Evolutionary conservation across 257 asterid genomes (phyloP), one percentile per base, ranked within the genome.

Genomic region (Nicotiana obtusifolia): DNA sequence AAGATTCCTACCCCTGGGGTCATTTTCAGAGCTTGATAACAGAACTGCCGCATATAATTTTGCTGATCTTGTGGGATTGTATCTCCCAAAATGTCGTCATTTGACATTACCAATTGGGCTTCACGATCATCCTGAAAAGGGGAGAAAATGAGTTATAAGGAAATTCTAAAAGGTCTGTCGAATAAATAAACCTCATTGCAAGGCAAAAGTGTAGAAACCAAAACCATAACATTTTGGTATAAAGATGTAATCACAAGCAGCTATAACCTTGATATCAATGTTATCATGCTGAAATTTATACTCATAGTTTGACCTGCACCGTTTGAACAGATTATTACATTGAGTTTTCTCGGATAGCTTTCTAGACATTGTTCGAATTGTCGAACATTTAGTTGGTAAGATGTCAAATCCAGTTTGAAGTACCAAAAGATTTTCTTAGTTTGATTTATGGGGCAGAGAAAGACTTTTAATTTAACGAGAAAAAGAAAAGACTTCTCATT

Each of bases 71-170:
- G 37, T 57, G 98, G 99, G 67, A 96, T 90, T 83, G 83, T 85
- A 86, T 96, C 98, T 86, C 99, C 99, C 86, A 96, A 86, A 83
- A 91, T 6, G 81, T 96, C 99, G 82, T 96, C 99, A 85, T 92
- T 96, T 83, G 98, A 87, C 92, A 94, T 84, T 76, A 80, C 85
- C 77, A 85, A 57, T 61, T 87, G 93, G 10, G 87, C 56, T 87
- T 89, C 95, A n/a, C 81, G 91, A 87, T 82, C 92, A 84, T 83
- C 99, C 99, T 96, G 94, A 84, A 86, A 89, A 65, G 59, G 59
- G 53, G 59, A 64, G 84, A 84, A 60, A 80, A 80, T 64, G 79
- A 73, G 41, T 73, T 24, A 24, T 26, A 35, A 49, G 24, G 79
- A 73, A 47, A 49, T 24, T 73, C 54, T 47, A 47, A 44, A 73